Conservation (phyloP, 2,329 filamentous ascomycete species). For the Plectosphaerella plurivora region DNA sequence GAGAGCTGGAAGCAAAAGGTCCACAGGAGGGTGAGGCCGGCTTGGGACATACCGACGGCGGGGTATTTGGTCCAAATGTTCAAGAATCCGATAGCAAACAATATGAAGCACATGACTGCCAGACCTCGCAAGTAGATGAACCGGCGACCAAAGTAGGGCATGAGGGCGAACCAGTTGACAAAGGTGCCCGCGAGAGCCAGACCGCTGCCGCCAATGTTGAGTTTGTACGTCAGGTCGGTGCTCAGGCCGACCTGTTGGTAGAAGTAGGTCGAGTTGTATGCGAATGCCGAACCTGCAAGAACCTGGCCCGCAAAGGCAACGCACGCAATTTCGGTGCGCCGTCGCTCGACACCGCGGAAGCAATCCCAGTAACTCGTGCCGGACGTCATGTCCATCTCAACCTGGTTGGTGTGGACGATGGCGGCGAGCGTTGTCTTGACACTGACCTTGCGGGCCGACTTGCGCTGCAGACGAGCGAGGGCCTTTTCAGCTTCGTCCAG, state of each 20-base stretch:
- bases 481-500: conserved; percentile 23
- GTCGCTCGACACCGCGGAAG: conserved; percentile 34
- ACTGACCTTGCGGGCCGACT: conserved; percentile 16
- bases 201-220: conserved; percentile 25
- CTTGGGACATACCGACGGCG: conserved; percentile 25
- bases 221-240: conserved; percentile 16
- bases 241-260: conserved; percentile 27
- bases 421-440: conserved; percentile 31
- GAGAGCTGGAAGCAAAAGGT: conserved; percentile 23
- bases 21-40: conserved; percentile 20
- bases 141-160: conserved; percentile 32
- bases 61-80: conserved; percentile 30
- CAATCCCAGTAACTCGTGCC: conserved; percentile 34
- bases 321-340: conserved; percentile 31
- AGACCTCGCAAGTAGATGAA: conserved; percentile 35
- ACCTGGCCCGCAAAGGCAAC: conserved; percentile 23
- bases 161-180: conserved; percentile 32
- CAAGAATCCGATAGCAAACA: conserved; percentile 32
- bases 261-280: conserved; percentile 31
- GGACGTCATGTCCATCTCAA: conserved; percentile 24
- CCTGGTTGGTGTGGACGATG: conserved; percentile 36
- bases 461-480: conserved; percentile 17
- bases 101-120: conserved; percentile 26
- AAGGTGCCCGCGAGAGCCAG: conserved; percentile 35
- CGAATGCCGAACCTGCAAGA: conserved; percentile 22